Percentiles rank a stretch among this genome's conserved stretches.
Evolutionary conservation across 768 basidiomycete genomes (phyloP).

Genomic region (Hericium rajendrae): DNA sequence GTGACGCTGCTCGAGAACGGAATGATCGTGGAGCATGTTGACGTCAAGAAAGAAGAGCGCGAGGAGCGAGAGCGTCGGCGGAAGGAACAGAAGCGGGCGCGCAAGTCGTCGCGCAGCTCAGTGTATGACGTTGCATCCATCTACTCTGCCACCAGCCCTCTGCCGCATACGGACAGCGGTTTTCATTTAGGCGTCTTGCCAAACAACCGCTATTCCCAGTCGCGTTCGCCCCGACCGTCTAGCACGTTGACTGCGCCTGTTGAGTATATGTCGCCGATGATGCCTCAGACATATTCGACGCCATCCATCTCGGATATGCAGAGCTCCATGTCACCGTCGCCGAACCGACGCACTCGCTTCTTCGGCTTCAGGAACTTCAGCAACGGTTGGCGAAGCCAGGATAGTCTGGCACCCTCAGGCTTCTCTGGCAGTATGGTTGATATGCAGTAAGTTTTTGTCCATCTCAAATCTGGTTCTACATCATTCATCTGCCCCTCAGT

Average conservation of each 20-base stretch:
- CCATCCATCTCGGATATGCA: constrained; percentile 68
- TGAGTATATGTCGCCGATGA: constrained; percentile 41
- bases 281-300: constrained; percentile 65
- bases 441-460: constrained; percentile 65
- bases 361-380: constrained; percentile 68
- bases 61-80: constrained; percentile 64
- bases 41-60: constrained; percentile 70
- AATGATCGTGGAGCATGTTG: constrained; percentile 82
- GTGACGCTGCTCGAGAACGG: constrained; percentile 80
- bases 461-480: constrained; percentile 1
- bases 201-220: constrained; percentile 5
- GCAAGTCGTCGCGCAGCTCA: constrained; percentile 68
- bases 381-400: constrained; percentile 67
- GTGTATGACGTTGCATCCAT: constrained; percentile 64
- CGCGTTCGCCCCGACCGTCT: constrained; percentile 32
- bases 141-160: constrained; percentile 54
- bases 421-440: constrained; percentile 84
- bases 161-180: constrained; percentile 47
- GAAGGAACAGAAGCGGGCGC: constrained; percentile 57
- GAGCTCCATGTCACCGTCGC: constrained; percentile 58
- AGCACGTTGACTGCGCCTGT: constrained; percentile 52
- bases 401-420: constrained; percentile 72
- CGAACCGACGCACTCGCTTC: constrained; percentile 59
- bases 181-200: constrained; percentile 33
- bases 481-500: constrained; percentile 27